Evolutionary conservation across 306 rosid species (phyloP), one percentile per base, ranked within the genome.

Genomic region (Glycine soja): DNA sequence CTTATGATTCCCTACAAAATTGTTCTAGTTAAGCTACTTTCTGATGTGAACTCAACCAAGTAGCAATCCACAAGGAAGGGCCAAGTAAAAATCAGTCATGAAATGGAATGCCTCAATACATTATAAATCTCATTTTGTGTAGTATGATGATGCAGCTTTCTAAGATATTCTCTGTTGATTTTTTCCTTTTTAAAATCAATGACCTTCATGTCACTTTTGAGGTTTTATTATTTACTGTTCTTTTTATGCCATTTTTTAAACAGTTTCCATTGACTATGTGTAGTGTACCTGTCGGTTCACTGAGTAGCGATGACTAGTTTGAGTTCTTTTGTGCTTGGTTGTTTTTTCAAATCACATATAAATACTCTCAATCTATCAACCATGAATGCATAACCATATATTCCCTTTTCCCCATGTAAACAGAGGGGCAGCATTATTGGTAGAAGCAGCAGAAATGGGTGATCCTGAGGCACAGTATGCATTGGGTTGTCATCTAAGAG

Each of bases 401-500:
- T 54, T 12, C 58, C 45, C 54, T 77, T 81, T 75, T 68, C 51
- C 38, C 40, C 14, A 52, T 70, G 75, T 45, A 64, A 76, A 71
- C 86, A 95, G 99, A 72, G 99, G 97, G 47, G 97, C 96, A 56
- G 97, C 99, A 12, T 79, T 93, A 69, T 79, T 95, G 80, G 90
- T 95, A 54, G 99, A 95, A 87, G 98, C 99, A 42, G 99, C 99
- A 19, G 90, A 95, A 50, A 95, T 95, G 97, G 98, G 93, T 52
- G 88, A 93, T 88, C 43, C 91, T 36, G 96, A 95, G 48, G 98
- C 99, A 79, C 98, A 93, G 59, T 93, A 91, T 73, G 98, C 93
- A 70, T 65, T 95, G 72, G 97, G 98, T 71, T 91, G 98, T 87
- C 90, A 81, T 51, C 82, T 95, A 82, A 90, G 99, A 89, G 85